Evolutionary conservation across 768 basidiomycete genomes (phyloP).

Genomic region (Kondoa malvinella): DNA sequence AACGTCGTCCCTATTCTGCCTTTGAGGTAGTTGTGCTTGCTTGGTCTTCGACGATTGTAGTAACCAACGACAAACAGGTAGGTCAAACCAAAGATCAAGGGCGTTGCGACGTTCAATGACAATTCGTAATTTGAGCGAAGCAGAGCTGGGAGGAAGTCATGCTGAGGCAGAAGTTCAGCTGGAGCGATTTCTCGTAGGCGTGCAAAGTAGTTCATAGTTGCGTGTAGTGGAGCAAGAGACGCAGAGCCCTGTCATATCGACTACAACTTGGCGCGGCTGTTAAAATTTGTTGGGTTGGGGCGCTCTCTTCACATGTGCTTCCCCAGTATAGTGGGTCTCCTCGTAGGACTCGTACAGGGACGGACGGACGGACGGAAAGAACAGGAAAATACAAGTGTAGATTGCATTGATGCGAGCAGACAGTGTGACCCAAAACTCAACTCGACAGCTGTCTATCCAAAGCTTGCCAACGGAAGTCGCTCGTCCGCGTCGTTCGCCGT

Average conservation of each 20-base stretch:
- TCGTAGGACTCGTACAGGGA: no score
- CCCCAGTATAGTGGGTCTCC: no score
- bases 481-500: neutral
- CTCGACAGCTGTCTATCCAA: neutral
- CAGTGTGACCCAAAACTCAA: neutral
- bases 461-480: neutral
- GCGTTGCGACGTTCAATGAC: conserved; percentile 19
- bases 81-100: conserved; percentile 22
- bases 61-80: conserved; percentile 24
- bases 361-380: no score
- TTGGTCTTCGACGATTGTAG: conserved; percentile 17
- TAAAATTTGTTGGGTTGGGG: no score
- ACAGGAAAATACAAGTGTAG: neutral
- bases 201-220: neutral
- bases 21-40: conserved; percentile 21
- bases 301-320: no score
- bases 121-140: neutral
- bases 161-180: neutral
- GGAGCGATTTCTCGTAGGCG: neutral
- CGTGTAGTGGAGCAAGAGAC: neutral
- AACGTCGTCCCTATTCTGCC: conserved; percentile 18
- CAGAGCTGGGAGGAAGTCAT: neutral
- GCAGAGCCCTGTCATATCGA: neutral
- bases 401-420: neutral
- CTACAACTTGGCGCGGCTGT: neutral